phyloP scores from a whole-genome alignment of 768 basidiomycete species.

The Exsudoporus frostii region DNA sequence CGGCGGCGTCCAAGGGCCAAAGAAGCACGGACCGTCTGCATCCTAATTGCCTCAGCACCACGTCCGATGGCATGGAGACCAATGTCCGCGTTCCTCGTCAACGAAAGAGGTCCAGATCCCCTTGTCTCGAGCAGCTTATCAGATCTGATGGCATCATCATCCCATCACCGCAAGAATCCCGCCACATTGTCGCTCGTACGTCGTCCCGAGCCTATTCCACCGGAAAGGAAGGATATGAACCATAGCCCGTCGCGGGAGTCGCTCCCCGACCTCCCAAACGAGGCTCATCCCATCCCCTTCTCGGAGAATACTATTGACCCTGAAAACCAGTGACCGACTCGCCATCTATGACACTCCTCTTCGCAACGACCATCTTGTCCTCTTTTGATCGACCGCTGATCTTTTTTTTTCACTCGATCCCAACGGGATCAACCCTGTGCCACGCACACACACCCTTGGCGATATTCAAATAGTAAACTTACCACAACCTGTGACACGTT shows the following conservation, averaged over 20 bases:
- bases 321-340: neutral
- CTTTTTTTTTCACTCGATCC: neutral
- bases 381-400: conserved; percentile 7
- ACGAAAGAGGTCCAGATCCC: neutral
- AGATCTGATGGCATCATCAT: conserved; percentile 2
- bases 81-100: conserved; percentile 18
- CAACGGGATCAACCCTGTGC: neutral
- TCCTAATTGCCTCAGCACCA: neutral
- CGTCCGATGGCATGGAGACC: neutral
- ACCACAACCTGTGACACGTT: conserved; percentile 14
- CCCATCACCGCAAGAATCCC: neutral
- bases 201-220: neutral
- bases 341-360: neutral
- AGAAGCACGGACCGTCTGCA: neutral
- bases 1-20: conserved; percentile 6
- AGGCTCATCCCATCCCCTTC: neutral
- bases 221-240: neutral
- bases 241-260: neutral
- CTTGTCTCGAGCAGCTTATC: neutral
- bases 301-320: neutral
- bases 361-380: neutral
- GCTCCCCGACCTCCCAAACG: neutral
- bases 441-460: neutral
- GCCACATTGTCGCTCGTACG: neutral
- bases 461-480: conserved; percentile 9